Conservation (phyloP, 768 basidiomycete species). For the Baorangia bicolor region DNA sequence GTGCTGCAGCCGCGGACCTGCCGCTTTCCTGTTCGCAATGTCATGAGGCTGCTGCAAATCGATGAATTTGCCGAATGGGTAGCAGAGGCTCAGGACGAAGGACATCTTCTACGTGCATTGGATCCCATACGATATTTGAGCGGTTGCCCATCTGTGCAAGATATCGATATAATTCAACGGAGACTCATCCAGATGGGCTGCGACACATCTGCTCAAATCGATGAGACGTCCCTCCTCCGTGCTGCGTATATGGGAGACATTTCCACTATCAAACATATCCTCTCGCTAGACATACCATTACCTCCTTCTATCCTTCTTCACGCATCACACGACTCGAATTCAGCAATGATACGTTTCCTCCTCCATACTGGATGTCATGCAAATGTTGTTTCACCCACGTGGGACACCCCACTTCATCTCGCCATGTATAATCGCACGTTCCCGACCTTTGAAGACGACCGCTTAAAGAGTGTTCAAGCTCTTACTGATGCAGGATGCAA, state of each 20-base stretch:
- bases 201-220: not conserved
- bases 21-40: not conserved
- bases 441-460: not conserved
- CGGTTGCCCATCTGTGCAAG: not conserved
- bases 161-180: not conserved
- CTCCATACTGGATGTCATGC: not conserved
- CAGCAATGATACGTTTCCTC: not conserved
- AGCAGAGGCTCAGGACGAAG: not conserved
- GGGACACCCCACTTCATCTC: constrained; percentile 2
- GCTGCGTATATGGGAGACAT: constrained; percentile 3
- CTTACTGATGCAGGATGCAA: constrained; percentile 11
- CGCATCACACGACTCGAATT: not conserved
- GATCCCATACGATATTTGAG: not conserved
- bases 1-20: not conserved
- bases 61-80: not conserved
- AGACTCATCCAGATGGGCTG: constrained; percentile 4
- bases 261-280: not conserved
- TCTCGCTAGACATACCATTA: not conserved
- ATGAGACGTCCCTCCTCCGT: not conserved
- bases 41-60: not conserved
- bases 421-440: too few species aligned
- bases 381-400: not conserved
- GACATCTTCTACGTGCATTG: not conserved
- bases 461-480: not conserved
- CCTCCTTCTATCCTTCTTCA: constrained; percentile 9